Evolutionary conservation across 192 early-diverging fungal genomes (phyloP).

Genomic region (Rhizophagus prolifer): DNA sequence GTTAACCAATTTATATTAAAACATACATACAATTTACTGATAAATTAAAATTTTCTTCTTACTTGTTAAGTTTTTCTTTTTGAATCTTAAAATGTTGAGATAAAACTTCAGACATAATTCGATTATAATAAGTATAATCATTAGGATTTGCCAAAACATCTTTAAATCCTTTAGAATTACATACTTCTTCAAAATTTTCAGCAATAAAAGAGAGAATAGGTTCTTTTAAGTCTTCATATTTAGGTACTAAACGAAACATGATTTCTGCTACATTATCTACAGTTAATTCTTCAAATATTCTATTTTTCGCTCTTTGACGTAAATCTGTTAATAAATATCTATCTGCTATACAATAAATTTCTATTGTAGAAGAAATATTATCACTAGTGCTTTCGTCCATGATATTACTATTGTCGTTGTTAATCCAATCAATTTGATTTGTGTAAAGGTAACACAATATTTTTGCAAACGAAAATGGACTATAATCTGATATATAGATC

Average conservation of each 20-base stretch:
- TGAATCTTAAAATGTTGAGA: neutral
- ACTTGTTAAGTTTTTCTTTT: neutral
- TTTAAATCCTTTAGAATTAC: conserved; percentile 15
- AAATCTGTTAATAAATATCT: conserved; percentile 23
- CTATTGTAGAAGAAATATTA: neutral
- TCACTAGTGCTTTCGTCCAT: neutral
- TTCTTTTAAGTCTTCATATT: conserved; percentile 21
- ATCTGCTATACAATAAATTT: conserved; percentile 20
- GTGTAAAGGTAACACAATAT: conserved; percentile 25
- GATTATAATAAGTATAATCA: neutral
- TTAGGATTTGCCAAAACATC: neutral
- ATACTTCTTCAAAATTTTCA: conserved; percentile 6
- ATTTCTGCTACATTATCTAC: conserved; percentile 19
- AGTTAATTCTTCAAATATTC: conserved; percentile 26
- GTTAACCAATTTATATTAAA: no score
- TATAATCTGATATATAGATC: conserved; percentile 13
- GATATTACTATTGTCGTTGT: neutral
- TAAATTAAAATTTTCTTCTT: neutral
- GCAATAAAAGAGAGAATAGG: neutral
- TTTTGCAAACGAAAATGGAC: neutral
- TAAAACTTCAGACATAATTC: conserved; percentile 11
- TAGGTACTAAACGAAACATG: conserved; percentile 3
- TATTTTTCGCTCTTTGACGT: conserved; percentile 11
- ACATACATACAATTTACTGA: no score
- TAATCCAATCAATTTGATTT: conserved; percentile 25